Base-by-base conservation (phyloP, 73 alveolate genomes). In the Uronychia setigera region DNA sequence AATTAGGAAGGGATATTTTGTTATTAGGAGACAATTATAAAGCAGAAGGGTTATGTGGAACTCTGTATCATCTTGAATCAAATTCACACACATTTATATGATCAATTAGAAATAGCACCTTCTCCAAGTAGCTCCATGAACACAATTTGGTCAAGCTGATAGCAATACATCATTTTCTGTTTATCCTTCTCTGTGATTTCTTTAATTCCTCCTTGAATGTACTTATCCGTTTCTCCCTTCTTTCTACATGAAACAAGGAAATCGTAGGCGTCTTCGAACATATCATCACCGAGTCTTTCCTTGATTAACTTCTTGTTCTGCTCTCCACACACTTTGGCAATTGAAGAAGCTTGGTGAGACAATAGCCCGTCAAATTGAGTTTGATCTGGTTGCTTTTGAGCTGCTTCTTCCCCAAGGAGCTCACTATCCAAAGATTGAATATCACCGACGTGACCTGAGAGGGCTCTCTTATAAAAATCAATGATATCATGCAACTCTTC, bases 91-190 rank as follows among this genome's bases (percentile, higher is more conserved):
- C n/a, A n/a, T n/a, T n/a, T n/a, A n/a, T n/a, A n/a, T n/a, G n/a
- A n/a, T n/a, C n/a, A n/a, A n/a, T n/a, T n/a, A n/a, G n/a, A n/a
- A n/a, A n/a, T n/a, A n/a, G n/a, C n/a, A n/a, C n/a, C 58, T 76
- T 59, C 81, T 31, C 32, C 32, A 5, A 76, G 81, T 29, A 76
- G 29, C 35, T 76, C 81, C 81, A 76, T 76, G 58, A 76, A 76
- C 32, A 76, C 81, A 30, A 76, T 76, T 76, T 76, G 81, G 26
- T 76, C 81, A 31, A 76, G 81, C 19, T 76, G 60, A 31, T 30
- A 76, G 58, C 81, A 76, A 5, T 76, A 76, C 26, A 76, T 30
- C 58, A 76, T 76, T 76, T 76, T 31, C 1, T 76, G 29, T 30
- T 76, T 76, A 28, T 59, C 81, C 19, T 32, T 76, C 58, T 46